Conservation (phyloP, 2,329 filamentous ascomycete species). For the Fusarium piperis region DNA sequence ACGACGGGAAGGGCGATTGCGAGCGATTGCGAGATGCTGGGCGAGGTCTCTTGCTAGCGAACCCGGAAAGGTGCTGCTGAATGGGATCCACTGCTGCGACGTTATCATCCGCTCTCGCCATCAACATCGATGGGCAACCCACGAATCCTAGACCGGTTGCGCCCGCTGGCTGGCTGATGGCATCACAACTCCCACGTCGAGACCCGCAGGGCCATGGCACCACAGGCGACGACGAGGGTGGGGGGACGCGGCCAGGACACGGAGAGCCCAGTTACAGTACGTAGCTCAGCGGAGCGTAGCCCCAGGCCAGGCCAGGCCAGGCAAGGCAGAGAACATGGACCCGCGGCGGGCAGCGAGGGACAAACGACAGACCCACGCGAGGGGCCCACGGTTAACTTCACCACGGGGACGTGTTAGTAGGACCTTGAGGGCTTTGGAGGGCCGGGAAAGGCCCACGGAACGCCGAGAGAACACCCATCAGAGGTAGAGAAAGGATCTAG, state of each 20-base stretch:
- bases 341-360: not conserved
- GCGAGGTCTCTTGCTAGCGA: conserved; percentile 27
- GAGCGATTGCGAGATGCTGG: not conserved
- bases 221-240: conserved; percentile 35
- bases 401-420: not conserved
- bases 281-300: not conserved
- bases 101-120: conserved; percentile 41
- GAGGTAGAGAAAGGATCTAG: conserved; percentile 25
- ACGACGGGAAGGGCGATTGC: not conserved
- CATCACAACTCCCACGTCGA: conserved; percentile 45
- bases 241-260: conserved; percentile 28
- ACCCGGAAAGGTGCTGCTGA: conserved; percentile 14
- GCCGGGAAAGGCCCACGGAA: conserved; percentile 17
- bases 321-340: conserved; percentile 23
- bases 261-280: conserved; percentile 7
- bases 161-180: conserved; percentile 43
- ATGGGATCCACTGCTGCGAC: conserved; percentile 35
- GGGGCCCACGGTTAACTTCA: not conserved
- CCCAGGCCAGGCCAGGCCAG: not conserved
- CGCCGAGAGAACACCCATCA: conserved; percentile 22
- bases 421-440: not conserved
- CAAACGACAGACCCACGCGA: conserved; percentile 1
- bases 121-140: conserved; percentile 33
- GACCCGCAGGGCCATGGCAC: conserved; percentile 43
- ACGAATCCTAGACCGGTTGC: conserved; percentile 44